A percentile compares a stretch with the other conserved stretches of the same genome.
Evolutionary conservation across 164 flowering plant species (phyloP).

Genomic region (Hamamelis virginiana): DNA sequence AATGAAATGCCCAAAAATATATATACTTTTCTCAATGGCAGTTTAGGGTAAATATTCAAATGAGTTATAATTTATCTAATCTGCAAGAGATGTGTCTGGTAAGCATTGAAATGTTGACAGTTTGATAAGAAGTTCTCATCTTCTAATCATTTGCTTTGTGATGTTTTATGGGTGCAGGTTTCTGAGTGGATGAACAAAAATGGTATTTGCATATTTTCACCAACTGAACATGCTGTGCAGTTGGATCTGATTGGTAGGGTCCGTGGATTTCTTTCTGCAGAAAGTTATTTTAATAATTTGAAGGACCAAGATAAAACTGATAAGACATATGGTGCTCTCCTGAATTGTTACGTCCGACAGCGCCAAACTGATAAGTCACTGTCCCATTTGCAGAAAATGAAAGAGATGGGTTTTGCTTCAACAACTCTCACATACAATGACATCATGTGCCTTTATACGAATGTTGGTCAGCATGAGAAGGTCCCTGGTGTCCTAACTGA

Average conservation of each 20-base stretch:
- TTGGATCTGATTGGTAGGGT: slow-evolving; percentile 73
- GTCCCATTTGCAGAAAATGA: slow-evolving; percentile 61
- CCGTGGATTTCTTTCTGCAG: slow-evolving; percentile 54
- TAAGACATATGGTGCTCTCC: slow-evolving; percentile 75
- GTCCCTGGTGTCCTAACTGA: slow-evolving; percentile 49
- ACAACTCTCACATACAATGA: slow-evolving; percentile 53
- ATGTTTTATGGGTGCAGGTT: slow-evolving; percentile 48
- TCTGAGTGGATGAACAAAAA: slow-evolving; percentile 72
- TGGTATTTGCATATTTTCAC: slow-evolving; percentile 44
- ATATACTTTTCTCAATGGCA: too few relatives aligned
- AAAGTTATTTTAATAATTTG: slow-evolving; percentile 51
- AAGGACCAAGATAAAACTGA: slow-evolving; percentile 49
- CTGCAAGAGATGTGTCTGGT: background rate
- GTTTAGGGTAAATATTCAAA: too few relatives aligned
- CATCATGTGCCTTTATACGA: slow-evolving; percentile 67
- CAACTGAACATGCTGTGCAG: slow-evolving; percentile 68
- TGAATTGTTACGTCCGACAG: slow-evolving; percentile 63
- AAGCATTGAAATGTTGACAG: too few relatives aligned
- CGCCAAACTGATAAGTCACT: slow-evolving; percentile 46
- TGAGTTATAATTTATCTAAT: background rate
- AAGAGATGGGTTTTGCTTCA: slow-evolving; percentile 58
- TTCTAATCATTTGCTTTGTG: background rate
- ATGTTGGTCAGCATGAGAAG: slow-evolving; percentile 49
- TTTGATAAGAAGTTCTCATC: background rate
- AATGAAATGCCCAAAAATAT: too few relatives aligned